Evolutionary conservation across 225 moss, liverwort and hornwort genomes (phyloP).

Genomic region (Takakia lepidozioides): DNA sequence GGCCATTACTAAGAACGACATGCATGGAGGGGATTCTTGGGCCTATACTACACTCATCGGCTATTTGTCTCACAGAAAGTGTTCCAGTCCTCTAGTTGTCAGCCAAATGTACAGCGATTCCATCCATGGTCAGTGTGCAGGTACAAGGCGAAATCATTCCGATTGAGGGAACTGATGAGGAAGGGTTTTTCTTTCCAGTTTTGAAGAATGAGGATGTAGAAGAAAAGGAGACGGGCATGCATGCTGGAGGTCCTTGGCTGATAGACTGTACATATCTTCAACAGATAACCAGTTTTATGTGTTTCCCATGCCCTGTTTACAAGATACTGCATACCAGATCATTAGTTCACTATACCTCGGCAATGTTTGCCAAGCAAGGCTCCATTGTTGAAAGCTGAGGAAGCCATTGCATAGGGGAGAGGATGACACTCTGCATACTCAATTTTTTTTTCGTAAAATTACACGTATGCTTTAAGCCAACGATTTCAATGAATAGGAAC

Average conservation of each 20-base stretch:
- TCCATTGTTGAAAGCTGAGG: too few relatives aligned
- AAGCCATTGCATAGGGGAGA: too few relatives aligned
- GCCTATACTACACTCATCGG: conserved; percentile 22
- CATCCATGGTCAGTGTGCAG: conserved; percentile 84
- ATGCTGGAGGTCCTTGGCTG: conserved; percentile 27
- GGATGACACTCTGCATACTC: too few relatives aligned
- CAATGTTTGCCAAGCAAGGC: too few relatives aligned
- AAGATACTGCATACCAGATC: too few relatives aligned
- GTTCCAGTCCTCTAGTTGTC: conserved; percentile 43
- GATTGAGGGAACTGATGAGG: conserved; percentile 48
- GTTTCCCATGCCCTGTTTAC: too few relatives aligned
- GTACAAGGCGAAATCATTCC: conserved; percentile 18
- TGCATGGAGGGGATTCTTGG: conserved; percentile 29
- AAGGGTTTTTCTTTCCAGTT: conserved; percentile 76
- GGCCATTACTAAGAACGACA: conserved; percentile 28
- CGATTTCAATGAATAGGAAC: too few relatives aligned
- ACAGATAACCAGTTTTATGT: conserved; percentile 11
- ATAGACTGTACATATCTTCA: conserved; percentile 19
- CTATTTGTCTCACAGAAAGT: conserved; percentile 31
- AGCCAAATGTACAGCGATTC: conserved; percentile 97
- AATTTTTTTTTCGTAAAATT: too few relatives aligned
- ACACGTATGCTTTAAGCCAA: too few relatives aligned
- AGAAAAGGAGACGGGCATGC: conserved; percentile 17
- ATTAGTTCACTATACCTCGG: too few relatives aligned
- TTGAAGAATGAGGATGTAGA: conserved; percentile 58